Evolutionary conservation across 1,139 yeast species (phyloP), one percentile per base, ranked within the genome.

Genomic region (Suhomyces yuchorum): DNA sequence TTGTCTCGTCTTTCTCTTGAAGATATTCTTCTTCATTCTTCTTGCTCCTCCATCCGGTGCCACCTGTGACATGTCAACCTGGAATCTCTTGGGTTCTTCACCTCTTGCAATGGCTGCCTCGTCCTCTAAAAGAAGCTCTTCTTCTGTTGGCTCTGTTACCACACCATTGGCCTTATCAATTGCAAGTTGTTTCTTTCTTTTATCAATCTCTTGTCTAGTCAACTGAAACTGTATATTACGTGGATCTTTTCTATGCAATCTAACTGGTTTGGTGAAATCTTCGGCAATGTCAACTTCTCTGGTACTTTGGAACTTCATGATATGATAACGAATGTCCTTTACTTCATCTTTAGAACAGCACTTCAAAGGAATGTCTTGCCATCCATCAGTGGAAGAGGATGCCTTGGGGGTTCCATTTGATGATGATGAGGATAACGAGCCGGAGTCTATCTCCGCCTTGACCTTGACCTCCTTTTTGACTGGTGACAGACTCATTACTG

Each of bases 1-100:
- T 63, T 92, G 97, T 56, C 93, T 80, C 0, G 98, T 92, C 64
- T 91, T 91, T 56, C 88, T 82, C 61, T 85, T 87, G 62, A 86
- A 81, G 40, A 80, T 66, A 53, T 81, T 82, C 53, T 80, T 80
- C 61, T 84, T 81, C 46, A 75, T 77, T 56, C 82, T 83, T 55
- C 96, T 77, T 1, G 95, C 96, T 18, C 96, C 95, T 14, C 96
- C 97, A 66, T 90, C 96, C 0, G 97, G 97, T 0, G 97, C 97
- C 41, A 90, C 91, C 56, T 83, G 84, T 17, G 86, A 77, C 73
- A 84, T 68, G 55, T 83, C 87, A 34, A 46, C 44, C 33, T 39
- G 51, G 42, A 44, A 51, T 26, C 50, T 47, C 30, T 47, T 33
- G 5, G 52, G 48, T 14, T 50, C 57, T 8, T 54, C 62, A 9